phyloP scores from a whole-genome alignment of 2,329 filamentous ascomycete species.

The Sporothrix curviconia region DNA sequence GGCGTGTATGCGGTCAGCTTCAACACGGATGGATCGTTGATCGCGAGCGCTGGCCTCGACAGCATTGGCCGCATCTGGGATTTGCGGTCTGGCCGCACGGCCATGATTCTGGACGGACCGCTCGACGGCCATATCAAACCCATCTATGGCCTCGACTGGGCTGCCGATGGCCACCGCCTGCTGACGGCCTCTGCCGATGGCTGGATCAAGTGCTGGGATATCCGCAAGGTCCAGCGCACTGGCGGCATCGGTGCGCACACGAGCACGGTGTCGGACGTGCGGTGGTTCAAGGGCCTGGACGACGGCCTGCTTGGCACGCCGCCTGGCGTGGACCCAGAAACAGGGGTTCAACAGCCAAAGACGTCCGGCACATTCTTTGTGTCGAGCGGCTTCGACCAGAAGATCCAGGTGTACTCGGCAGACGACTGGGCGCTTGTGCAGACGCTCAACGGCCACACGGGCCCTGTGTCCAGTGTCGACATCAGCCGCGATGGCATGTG shows the following conservation, averaged over 20 bases:
- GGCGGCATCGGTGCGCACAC: slow-evolving; percentile 87
- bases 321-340: slow-evolving; percentile 52
- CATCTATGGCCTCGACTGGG: slow-evolving; percentile 91
- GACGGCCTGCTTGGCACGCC: slow-evolving; percentile 58
- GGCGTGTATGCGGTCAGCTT: slow-evolving; percentile 89
- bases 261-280: slow-evolving; percentile 83
- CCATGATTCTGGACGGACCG: slow-evolving; percentile 91
- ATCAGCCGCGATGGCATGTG: slow-evolving; percentile 78
- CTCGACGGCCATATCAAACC: slow-evolving; percentile 77
- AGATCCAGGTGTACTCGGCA: slow-evolving; percentile 90
- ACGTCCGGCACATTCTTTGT: slow-evolving; percentile 90
- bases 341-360: slow-evolving; percentile 64
- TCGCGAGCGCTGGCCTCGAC: slow-evolving; percentile 89
- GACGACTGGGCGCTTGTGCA: slow-evolving; percentile 93
- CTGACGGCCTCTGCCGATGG: slow-evolving; percentile 90
- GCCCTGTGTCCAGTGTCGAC: slow-evolving; percentile 86
- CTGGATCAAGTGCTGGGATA: slow-evolving; percentile 97
- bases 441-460: slow-evolving; percentile 81
- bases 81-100: slow-evolving; percentile 80
- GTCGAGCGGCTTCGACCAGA: slow-evolving; percentile 85
- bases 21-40: slow-evolving; percentile 81
- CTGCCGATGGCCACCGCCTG: slow-evolving; percentile 81
- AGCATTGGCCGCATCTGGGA: slow-evolving; percentile 96
- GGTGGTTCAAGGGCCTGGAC: slow-evolving; percentile 88
- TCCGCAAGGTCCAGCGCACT: slow-evolving; percentile 76